Conservation (phyloP, 495 filamentous ascomycete species). For the Penicillium lividum region DNA sequence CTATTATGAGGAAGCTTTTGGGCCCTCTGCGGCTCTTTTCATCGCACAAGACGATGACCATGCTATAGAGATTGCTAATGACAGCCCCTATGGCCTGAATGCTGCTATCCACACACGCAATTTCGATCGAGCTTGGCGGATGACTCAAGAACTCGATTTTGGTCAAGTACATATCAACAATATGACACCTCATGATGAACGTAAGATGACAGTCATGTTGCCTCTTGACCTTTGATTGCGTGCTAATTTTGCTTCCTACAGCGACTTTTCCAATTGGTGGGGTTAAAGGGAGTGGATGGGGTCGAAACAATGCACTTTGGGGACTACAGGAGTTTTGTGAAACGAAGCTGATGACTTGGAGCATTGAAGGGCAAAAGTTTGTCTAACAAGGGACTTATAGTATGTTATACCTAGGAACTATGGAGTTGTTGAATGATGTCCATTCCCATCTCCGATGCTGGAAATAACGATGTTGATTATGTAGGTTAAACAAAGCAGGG, state of each 20-base stretch:
- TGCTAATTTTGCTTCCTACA: neutral
- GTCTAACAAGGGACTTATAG: neutral
- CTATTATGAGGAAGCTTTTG: conserved; percentile 85
- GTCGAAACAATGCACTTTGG: conserved; percentile 40
- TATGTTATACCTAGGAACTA: too few relatives aligned
- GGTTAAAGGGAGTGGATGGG: conserved; percentile 71
- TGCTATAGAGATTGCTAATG: conserved; percentile 83
- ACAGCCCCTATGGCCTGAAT: conserved; percentile 86
- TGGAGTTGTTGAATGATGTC: too few relatives aligned
- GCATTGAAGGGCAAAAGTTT: neutral
- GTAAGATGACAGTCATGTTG: neutral
- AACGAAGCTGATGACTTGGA: neutral
- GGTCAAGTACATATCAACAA: conserved; percentile 74
- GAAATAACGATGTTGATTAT: too few relatives aligned
- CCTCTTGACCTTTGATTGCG: too few relatives aligned
- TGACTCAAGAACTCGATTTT: conserved; percentile 33
- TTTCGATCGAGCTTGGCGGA: conserved; percentile 64
- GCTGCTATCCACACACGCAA: conserved; percentile 97
- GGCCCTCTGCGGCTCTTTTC: conserved; percentile 87
- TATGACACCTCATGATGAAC: conserved; percentile 79
- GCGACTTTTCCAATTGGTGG: conserved; percentile 71
- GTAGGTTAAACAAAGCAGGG: too few relatives aligned
- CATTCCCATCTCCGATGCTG: too few relatives aligned
- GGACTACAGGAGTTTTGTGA: conserved; percentile 1
- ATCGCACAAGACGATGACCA: conserved; percentile 79